Evolutionary conservation across 805 yeast species (phyloP), one percentile per base, ranked within the genome.

Genomic region (Pichia insulana): DNA sequence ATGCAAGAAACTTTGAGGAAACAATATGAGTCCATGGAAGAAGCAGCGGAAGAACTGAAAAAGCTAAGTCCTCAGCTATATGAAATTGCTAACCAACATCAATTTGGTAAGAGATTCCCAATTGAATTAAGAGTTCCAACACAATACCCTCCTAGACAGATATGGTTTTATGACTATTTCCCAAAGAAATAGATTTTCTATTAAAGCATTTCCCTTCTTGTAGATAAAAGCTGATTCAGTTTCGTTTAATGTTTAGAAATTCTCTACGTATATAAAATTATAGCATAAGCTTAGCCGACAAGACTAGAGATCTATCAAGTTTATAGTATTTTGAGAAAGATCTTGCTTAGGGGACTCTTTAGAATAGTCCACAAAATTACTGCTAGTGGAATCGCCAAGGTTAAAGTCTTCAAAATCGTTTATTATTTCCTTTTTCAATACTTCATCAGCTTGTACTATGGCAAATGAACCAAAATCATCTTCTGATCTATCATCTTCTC

Each of bases 71-170:
- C 79, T 0, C 70, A 64, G 37, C 65, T 90, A 40, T 88, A 69
- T 52, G 72, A 69, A 41, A 68, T 67, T 27, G 94, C 96, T 10
- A 80, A 76, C 52, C 60, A 61, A 26, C 64, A 67, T 39, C 81
- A 82, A 50, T 61, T 61, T 35, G 69, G 69, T 45, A 73, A 74
- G 51, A 68, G 87, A 54, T 88, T 85, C 61, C 90, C 95, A 5
- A 64, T 84, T 53, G 96, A 90, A 56, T 59, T 86, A 60, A 77
- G 92, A 56, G 78, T 85, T 9, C 98, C 98, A 17, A 83, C 95
- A 1, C 90, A 88, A 43, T 85, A 69, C 47, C 98, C 98, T 12
- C 83, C 97, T 16, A 77, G 75, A 54, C 71, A 73, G 46, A 69
- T 83, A 16, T 89, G 97, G 97, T 77, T 78, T 43, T 74, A 74